These are phyloP conservation scores for Candida corydali DNA, from an alignment of 805 yeast genomes.

Conservation along the genomic window DNA sequence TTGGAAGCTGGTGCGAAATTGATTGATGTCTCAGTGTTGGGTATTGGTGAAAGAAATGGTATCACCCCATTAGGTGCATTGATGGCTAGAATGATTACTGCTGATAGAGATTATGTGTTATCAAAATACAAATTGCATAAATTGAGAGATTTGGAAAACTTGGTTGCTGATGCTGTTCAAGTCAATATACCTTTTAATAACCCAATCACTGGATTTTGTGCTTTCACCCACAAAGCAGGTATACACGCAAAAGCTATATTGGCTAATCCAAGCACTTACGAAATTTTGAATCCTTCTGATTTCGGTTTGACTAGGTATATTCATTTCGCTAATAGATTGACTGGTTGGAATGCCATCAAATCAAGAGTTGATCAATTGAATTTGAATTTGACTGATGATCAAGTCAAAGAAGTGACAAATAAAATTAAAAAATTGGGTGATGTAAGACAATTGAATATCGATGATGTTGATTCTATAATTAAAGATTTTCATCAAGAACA, in stretches of 20 bases:
- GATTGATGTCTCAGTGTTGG: conserved; percentile 56
- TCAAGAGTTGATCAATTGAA: conserved; percentile 59
- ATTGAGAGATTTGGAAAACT: conserved; percentile 54
- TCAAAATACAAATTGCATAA: conserved; percentile 54
- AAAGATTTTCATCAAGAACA: conserved; percentile 48
- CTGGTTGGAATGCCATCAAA: conserved; percentile 63
- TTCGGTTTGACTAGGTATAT: conserved; percentile 60
- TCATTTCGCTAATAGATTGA: conserved; percentile 57
- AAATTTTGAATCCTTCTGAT: conserved; percentile 54
- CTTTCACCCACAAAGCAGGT: conserved; percentile 63
- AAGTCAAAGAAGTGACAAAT: conserved; percentile 51
- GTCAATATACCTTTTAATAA: conserved; percentile 59
- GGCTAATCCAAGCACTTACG: conserved; percentile 62
- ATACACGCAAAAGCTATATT: conserved; percentile 60
- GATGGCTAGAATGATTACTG: conserved; percentile 62
- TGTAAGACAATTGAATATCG: conserved; percentile 55
- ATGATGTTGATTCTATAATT: conserved; percentile 58
- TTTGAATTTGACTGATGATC: conserved; percentile 52
- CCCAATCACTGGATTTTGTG: conserved; percentile 63
- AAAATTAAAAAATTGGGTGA: conserved; percentile 57
- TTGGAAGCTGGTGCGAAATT: conserved; percentile 60
- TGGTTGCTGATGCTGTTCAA: conserved; percentile 57
- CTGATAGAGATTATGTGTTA: conserved; percentile 55
- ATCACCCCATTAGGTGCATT: conserved; percentile 59
- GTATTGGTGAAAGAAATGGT: conserved; percentile 64